These are phyloP conservation scores for Krasilnikovozyma curviuscula DNA, from an alignment of 768 basidiomycete species.

Conservation along the genomic window DNA sequence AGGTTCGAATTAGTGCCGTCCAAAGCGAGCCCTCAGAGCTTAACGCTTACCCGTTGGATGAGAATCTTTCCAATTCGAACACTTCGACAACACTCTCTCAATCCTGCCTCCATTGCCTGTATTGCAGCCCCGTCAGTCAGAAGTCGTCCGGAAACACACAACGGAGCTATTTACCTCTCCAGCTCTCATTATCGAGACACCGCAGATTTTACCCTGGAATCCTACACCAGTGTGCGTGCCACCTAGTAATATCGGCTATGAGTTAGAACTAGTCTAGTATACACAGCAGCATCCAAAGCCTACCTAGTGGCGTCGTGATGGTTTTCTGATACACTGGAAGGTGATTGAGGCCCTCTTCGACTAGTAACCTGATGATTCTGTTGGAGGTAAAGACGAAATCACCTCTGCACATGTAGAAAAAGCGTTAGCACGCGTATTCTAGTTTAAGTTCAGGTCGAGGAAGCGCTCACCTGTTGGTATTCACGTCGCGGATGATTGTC, in stretches of 20 bases:
- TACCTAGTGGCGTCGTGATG: constrained; percentile 62
- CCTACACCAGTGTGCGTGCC: constrained; percentile 72
- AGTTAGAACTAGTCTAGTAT: not conserved
- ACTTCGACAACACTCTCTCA: constrained; percentile 84
- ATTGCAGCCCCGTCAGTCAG: not conserved
- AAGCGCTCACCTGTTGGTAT: constrained; percentile 40
- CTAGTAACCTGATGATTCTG: constrained; percentile 46
- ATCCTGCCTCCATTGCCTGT: constrained; percentile 91
- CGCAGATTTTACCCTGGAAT: constrained; percentile 91
- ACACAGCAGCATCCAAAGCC: constrained; percentile 9
- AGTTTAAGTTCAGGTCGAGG: not conserved
- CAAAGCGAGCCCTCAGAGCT: no score
- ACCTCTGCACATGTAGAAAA: constrained; percentile 31
- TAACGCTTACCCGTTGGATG: constrained; percentile 59
- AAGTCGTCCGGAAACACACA: not conserved
- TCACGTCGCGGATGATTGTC: constrained; percentile 80
- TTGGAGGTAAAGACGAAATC: constrained; percentile 95
- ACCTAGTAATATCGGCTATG: constrained; percentile 35
- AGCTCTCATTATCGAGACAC: constrained; percentile 53
- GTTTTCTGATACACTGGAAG: constrained; percentile 43
- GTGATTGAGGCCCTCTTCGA: constrained; percentile 53
- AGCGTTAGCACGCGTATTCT: not conserved
- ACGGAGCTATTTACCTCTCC: constrained; percentile 19
- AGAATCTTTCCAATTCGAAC: constrained; percentile 88
- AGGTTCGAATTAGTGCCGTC: no score